phyloP scores from a whole-genome alignment of 2,329 filamentous ascomycete genomes.

The Aspergillus latus region DNA sequence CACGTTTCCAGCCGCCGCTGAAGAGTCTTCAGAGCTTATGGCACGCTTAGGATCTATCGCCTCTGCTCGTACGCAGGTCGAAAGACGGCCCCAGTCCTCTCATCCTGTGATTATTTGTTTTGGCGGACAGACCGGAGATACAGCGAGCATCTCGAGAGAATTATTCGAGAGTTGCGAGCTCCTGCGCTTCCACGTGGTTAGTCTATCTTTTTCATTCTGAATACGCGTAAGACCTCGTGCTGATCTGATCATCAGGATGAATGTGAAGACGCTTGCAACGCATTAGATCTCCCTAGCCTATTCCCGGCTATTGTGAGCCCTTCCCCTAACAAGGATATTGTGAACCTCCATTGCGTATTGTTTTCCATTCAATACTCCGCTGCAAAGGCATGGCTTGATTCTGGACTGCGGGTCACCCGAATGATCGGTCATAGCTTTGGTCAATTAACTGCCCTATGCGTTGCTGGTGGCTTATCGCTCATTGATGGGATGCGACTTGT shows the following conservation, averaged over 20 bases:
- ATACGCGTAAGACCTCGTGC: too few species aligned
- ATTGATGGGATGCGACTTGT: slow-evolving; percentile 32
- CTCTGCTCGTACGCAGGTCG: not conserved
- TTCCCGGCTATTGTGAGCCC: slow-evolving; percentile 33
- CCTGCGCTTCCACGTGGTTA: too few species aligned
- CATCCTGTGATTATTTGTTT: not conserved
- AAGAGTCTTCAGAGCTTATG: not conserved
- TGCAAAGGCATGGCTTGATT: slow-evolving; percentile 41
- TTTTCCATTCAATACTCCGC: slow-evolving; percentile 43
- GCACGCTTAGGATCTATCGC: not conserved
- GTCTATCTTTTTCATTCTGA: too few species aligned
- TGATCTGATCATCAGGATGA: too few species aligned
- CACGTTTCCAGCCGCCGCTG: not conserved
- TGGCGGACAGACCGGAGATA: not conserved
- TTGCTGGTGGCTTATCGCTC: slow-evolving; percentile 32
- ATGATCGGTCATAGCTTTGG: slow-evolving; percentile 44
- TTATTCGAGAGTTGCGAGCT: too few species aligned
- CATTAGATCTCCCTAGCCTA: slow-evolving; percentile 31
- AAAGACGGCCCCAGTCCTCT: not conserved
- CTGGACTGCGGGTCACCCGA: slow-evolving; percentile 32
- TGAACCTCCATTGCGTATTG: slow-evolving; percentile 37
- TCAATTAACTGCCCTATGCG: slow-evolving; percentile 37
- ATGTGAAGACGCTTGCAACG: too few species aligned
- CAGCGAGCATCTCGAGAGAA: too few species aligned
- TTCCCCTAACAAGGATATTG: slow-evolving; percentile 17